These are phyloP conservation scores for Leptographium galeiforme DNA, from an alignment of 2,329 filamentous ascomycete genomes.

Conservation along the genomic window DNA sequence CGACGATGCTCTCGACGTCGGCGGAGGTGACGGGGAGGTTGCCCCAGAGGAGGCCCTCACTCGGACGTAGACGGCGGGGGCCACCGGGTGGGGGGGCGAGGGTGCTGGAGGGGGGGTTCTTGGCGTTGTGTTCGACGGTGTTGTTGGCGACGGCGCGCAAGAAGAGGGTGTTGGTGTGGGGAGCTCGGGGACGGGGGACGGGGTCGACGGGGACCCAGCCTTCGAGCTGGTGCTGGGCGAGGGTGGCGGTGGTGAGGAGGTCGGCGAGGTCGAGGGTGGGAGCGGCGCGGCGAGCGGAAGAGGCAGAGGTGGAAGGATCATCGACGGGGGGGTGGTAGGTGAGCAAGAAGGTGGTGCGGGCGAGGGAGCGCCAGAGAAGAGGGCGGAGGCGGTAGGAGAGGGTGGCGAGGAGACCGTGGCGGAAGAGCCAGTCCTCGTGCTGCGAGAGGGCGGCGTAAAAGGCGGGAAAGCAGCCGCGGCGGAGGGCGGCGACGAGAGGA, in stretches of 20 bases:
- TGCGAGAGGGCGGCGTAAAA: conserved; percentile 57
- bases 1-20: conserved; percentile 66
- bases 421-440: conserved; percentile 60
- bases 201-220: conserved; percentile 34
- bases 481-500: conserved; percentile 60
- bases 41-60: conserved; percentile 50
- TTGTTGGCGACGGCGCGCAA: conserved; percentile 38
- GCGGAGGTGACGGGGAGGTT: conserved; percentile 44
- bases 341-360: conserved; percentile 64
- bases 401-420: conserved; percentile 61
- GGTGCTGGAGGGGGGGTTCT: conserved; percentile 6
- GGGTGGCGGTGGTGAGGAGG: conserved; percentile 49
- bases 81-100: conserved; percentile 35
- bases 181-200: conserved; percentile 19
- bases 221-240: conserved; percentile 51
- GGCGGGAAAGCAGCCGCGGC: conserved; percentile 52
- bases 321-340: conserved; percentile 52
- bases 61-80: conserved; percentile 35
- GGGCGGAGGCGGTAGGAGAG: conserved; percentile 67
- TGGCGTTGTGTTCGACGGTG: conserved; percentile 14
- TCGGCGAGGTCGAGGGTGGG: conserved; percentile 63
- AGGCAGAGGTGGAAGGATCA: neutral
- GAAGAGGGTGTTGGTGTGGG: conserved; percentile 36
- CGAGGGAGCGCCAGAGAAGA: conserved; percentile 71
- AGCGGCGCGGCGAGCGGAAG: conserved; percentile 40